Conservation (phyloP, 306 rosid genomes). For the Ormosia semicastrata region DNA sequence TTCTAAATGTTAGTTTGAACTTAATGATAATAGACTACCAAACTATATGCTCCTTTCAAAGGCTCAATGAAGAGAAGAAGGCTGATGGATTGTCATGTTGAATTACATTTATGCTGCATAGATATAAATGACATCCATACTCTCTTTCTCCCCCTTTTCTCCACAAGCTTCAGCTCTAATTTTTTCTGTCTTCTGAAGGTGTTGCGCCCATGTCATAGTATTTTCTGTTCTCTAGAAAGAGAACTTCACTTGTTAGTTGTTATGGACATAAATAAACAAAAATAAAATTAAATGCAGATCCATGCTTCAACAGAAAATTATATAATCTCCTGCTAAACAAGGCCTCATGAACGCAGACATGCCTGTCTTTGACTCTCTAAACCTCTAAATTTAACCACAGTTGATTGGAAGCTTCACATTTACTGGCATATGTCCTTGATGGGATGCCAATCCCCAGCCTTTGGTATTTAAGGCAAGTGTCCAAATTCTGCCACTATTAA, state of each 20-base stretch:
- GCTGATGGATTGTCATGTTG: not conserved
- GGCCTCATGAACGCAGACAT: not conserved
- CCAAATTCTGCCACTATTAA: not conserved
- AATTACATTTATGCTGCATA: not conserved
- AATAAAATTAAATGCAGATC: not conserved
- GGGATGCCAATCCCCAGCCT: not conserved
- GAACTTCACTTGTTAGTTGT: not conserved
- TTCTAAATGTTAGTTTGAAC: not conserved
- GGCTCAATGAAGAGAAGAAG: not conserved
- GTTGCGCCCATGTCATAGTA: not conserved
- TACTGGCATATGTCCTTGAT: not conserved
- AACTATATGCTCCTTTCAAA: not conserved
- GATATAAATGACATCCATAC: not conserved
- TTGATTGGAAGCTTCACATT: not conserved
- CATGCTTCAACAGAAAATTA: not conserved
- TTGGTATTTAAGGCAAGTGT: not conserved
- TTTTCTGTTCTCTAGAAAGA: not conserved
- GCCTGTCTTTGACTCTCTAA: not conserved
- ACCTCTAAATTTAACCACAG: not conserved
- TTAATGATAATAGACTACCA: not conserved
- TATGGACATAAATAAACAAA: not conserved
- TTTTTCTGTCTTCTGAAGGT: not conserved
- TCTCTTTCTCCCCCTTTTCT: not conserved
- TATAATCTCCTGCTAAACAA: not conserved
- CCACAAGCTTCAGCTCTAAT: not conserved